These are phyloP conservation scores for Purpureocillium takamizusanense DNA, from an alignment of 2,329 filamentous ascomycete species.

Conservation along the genomic window DNA sequence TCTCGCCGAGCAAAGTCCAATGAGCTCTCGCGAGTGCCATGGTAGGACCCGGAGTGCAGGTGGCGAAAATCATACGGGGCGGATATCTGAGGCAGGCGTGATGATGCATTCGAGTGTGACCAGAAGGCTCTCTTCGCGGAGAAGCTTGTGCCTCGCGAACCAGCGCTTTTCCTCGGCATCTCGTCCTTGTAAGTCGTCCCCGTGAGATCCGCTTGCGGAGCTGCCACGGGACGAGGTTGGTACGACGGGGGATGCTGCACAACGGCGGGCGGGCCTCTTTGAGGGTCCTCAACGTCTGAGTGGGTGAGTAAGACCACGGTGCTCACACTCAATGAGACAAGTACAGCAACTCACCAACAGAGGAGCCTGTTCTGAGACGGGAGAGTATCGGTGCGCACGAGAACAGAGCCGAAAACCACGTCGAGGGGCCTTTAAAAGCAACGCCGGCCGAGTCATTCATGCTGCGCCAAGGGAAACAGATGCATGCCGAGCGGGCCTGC, in stretches of 20 bases:
- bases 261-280: conserved; percentile 14
- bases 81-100: conserved; percentile 48
- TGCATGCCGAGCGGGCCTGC: conserved; percentile 7
- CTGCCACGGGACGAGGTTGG: conserved; percentile 17
- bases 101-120: conserved; percentile 32
- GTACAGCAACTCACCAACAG: conserved; percentile 25
- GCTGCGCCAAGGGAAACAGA: conserved; percentile 11
- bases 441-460: conserved; percentile 34
- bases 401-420: conserved; percentile 37
- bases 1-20: conserved; percentile 5
- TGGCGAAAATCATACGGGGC: conserved; percentile 52
- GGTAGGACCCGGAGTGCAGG: conserved; percentile 38
- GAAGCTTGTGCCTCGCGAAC: conserved; percentile 30
- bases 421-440: conserved; percentile 30
- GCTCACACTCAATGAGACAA: no score
- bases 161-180: conserved; percentile 11
- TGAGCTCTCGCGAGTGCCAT: conserved; percentile 18
- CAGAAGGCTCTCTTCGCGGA: conserved; percentile 37
- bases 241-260: conserved; percentile 18
- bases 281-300: conserved; percentile 17
- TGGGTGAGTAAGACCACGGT: conserved; percentile 18
- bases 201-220: conserved; percentile 11
- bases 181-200: conserved; percentile 10
- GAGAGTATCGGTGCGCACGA: conserved; percentile 31
- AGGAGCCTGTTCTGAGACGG: conserved; percentile 28